phyloP scores from a whole-genome alignment of 2,329 filamentous ascomycete genomes.

The Akanthomyces uredinophilus region DNA sequence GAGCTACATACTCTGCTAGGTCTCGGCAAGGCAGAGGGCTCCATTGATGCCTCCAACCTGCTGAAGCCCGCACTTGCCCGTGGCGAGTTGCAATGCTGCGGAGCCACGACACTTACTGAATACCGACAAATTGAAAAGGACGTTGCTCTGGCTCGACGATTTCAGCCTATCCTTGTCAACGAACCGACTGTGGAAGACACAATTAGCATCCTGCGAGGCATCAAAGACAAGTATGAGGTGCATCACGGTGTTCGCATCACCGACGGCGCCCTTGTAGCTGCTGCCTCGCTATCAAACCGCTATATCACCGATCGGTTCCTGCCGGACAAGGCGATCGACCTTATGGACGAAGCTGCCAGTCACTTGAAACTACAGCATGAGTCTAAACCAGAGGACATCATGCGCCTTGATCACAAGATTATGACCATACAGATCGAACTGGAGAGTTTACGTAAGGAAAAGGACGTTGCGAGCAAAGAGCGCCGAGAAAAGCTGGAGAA shows the following conservation, averaged over 20 bases:
- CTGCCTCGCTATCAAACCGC: constrained; percentile 86
- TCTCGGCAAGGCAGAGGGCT: constrained; percentile 90
- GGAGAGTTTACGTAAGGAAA: constrained; percentile 90
- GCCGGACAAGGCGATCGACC: constrained; percentile 93
- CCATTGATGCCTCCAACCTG: constrained; percentile 92
- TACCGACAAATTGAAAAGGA: constrained; percentile 95
- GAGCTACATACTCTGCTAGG: constrained; percentile 89
- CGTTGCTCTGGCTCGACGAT: constrained; percentile 82
- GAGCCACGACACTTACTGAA: constrained; percentile 87
- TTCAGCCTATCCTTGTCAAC: constrained; percentile 90
- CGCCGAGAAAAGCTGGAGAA: constrained; percentile 79
- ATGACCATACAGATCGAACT: constrained; percentile 97
- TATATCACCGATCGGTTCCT: constrained; percentile 96
- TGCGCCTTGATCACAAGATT: constrained; percentile 86
- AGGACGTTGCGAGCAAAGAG: constrained; percentile 82
- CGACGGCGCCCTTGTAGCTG: constrained; percentile 84
- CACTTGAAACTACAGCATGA: constrained; percentile 89
- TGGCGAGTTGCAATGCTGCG: constrained; percentile 91
- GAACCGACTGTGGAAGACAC: constrained; percentile 90
- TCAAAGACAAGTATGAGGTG: constrained; percentile 96
- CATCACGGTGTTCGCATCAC: constrained; percentile 95
- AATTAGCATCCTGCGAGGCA: constrained; percentile 89
- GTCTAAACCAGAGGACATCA: constrained; percentile 92
- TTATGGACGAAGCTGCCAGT: constrained; percentile 93
- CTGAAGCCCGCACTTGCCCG: constrained; percentile 90